A percentile compares a stretch with the other conserved stretches of the same genome.
These are phyloP conservation scores for Leccinum uliginosum DNA, from an alignment of 768 basidiomycete species.

Conservation along the genomic window DNA sequence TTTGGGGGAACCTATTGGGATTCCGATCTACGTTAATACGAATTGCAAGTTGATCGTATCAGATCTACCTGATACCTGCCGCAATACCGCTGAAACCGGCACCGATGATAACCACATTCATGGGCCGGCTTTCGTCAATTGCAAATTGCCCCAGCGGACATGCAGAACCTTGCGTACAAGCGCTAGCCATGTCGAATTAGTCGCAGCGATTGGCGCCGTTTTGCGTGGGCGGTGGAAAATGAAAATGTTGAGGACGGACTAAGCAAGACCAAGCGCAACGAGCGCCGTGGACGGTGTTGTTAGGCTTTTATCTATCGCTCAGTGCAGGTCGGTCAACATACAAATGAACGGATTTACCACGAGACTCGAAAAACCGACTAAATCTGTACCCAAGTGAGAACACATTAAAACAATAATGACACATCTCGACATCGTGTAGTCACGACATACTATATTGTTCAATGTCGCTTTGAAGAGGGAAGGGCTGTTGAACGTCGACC, in stretches of 20 bases:
- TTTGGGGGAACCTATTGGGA: constrained; percentile 44
- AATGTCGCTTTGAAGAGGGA: no score
- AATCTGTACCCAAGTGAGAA: no score
- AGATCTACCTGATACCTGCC: constrained; percentile 47
- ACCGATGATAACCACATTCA: constrained; percentile 53
- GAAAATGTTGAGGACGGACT: background rate
- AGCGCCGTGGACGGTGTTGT: background rate
- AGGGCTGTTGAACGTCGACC: no score
- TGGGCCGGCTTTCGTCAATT: constrained; percentile 50
- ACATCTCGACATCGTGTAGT: no score
- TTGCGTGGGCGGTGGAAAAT: background rate
- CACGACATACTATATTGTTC: no score
- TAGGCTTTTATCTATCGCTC: background rate
- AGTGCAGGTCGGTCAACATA: background rate
- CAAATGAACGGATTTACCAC: background rate
- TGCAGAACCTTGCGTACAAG: no score
- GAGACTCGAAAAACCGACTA: background rate
- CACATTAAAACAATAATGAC: no score
- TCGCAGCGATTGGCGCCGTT: background rate
- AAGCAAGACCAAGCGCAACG: no score
- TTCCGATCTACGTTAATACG: background rate
- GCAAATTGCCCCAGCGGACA: constrained; percentile 38
- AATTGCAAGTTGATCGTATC: constrained; percentile 1
- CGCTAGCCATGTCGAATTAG: background rate
- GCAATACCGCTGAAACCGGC: constrained; percentile 59